Base-by-base conservation (phyloP, 2,329 filamentous ascomycete genomes). In the Aspergillus jensenii region DNA sequence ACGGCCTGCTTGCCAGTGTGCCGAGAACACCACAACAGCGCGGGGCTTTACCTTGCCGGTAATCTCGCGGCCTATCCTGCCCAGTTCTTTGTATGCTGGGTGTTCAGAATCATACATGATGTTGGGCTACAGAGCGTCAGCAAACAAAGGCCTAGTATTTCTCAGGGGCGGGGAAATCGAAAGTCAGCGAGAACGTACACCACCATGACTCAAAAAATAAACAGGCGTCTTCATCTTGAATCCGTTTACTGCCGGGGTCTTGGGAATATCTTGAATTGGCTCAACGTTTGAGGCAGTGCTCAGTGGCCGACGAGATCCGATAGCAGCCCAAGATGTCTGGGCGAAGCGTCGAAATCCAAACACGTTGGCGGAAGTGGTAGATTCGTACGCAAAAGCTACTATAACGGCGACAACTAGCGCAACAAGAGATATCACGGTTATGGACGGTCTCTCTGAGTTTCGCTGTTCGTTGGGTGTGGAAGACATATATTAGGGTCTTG, bases 21-120 rank as follows among this genome's bases (percentile, higher is more conserved):
- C 90, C 1, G 89, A 91, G 69, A 93, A 88, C 25, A 91, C 87
- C 1, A 92, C 85, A 15, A 92, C 82, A 2, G 88, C 90, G 61
- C 84, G 87, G 2, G 89, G 89, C 66, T 87, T 87, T 44, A 91
- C 84, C 60, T 85, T 83, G 27, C 82, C 78, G 0, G 87, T 90
- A 68, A 92, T 90, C 66, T 91, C 88, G 7, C 73, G 79, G 43
- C 89, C 89, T 52, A 91, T 86, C 23, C 79, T 71, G 64, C 87
- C 82, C 4, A 92, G 82, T 55, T 87, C 78, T 4, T 78, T 70
- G 66, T 88, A 90, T 9, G 85, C 89, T 1, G 87, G 86, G 68
- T 92, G 89, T 0, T 84, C 70, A 4, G 78, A 83, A n/a, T 90
- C 80, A 67, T 87, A 88, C 79, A 90, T 88, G 37, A 90, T 81